Conservation (phyloP, 495 filamentous ascomycete species). For the Letharia lupina region DNA sequence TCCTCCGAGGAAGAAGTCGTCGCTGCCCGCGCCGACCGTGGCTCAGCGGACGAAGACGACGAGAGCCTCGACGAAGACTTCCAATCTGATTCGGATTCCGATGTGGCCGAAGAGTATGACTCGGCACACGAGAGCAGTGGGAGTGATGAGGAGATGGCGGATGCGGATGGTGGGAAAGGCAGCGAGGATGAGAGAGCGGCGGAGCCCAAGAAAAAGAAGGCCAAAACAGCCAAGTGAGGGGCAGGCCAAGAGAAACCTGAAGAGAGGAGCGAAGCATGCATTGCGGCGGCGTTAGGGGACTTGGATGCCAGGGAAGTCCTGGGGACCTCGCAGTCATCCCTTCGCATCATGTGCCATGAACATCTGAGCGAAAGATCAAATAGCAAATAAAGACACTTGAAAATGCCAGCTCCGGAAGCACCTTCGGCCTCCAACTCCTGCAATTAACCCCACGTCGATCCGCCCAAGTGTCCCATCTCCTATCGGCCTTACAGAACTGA, state of each 20-base stretch:
- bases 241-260: background rate
- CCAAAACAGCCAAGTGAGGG: constrained; percentile 39
- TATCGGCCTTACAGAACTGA: background rate
- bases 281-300: constrained; percentile 4
- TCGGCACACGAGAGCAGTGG: constrained; percentile 78
- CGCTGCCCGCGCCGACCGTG: constrained; percentile 62
- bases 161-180: constrained; percentile 34
- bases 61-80: constrained; percentile 96
- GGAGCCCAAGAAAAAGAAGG: constrained; percentile 63
- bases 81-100: constrained; percentile 78
- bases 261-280: background rate
- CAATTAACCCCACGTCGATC: background rate
- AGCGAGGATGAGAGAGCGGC: constrained; percentile 32
- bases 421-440: background rate
- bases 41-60: constrained; percentile 90
- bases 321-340: background rate
- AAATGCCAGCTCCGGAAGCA: background rate
- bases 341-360: background rate
- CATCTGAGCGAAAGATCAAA: background rate
- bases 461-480: background rate
- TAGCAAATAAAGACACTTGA: background rate
- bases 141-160: constrained; percentile 56
- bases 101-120: constrained; percentile 95
- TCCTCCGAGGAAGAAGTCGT: constrained; percentile 79
- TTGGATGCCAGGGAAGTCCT: background rate